Base-by-base conservation (phyloP, 306 rosid species). In the Cicer cuneatum region DNA sequence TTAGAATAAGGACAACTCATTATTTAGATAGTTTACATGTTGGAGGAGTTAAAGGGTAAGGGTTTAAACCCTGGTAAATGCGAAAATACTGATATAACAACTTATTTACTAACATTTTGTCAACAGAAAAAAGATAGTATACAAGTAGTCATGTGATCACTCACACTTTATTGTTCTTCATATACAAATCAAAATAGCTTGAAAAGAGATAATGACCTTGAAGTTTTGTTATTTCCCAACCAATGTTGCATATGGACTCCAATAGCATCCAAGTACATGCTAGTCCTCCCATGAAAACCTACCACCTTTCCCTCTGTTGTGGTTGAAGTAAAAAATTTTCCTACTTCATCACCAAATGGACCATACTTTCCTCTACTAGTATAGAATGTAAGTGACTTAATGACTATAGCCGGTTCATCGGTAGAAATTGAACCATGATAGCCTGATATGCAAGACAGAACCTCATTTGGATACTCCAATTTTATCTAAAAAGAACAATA, bases 241-340 rank as follows among this genome's bases (percentile, higher is more conserved):
- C 98, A 93, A 48, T 93, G 97, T 42, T 93, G 97, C 98, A 91
- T 93, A 64, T 93, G 98, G 74, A 89, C 85, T 47, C 98, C 98
- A 21, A 91, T 86, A 74, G 98, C 96, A 74, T 93, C 94, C 89
- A 93, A 85, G 80, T 88, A 93, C 82, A 82, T 71, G 89, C 97
- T 88, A 85, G 91, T 87, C 78, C 78, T 88, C 52, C 97, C 97
- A 86, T 92, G 93, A 57, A 90, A 87, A 39, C 98, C 98, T 9
- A 93, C 97, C 77, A 85, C 90, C 84, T 89, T 93, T 21, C 98
- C 98, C 38, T 88, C 91, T 4, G 98, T 89, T 42, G 82, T 87
- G 3, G 96, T 91, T 42, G 98, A 93, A 49, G 96, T 93, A 89
- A 93, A 93, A 81, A 73, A 91, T n/a, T 82, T 83, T 53, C 98